phyloP scores from a whole-genome alignment of 345 rosid genomes.

The Camelina sativa region DNA sequence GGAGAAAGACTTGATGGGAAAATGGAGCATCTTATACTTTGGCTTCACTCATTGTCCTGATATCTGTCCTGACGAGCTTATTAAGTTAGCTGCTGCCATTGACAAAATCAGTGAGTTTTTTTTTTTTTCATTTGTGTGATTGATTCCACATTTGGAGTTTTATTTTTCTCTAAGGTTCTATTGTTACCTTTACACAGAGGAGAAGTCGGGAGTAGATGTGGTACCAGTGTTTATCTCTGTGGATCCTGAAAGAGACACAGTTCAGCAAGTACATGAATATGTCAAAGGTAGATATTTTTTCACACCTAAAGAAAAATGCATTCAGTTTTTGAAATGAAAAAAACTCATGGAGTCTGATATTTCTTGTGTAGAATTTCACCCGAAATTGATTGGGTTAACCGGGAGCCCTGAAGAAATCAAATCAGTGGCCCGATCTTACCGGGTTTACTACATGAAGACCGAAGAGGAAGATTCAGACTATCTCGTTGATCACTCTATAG shows the following conservation, averaged over 20 bases:
- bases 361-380: constrained; percentile 77
- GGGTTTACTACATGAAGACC: constrained; percentile 97
- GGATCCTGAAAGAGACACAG: constrained; percentile 97
- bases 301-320: neutral
- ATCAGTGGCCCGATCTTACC: constrained; percentile 85
- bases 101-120: constrained; percentile 85
- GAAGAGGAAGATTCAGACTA: constrained; percentile 96
- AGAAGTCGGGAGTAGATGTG: constrained; percentile 69
- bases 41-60: constrained; percentile 99
- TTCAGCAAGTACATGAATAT: constrained; percentile 90
- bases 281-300: constrained; percentile 71
- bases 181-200: constrained; percentile 55
- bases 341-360: constrained; percentile 22
- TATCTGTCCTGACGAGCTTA: constrained; percentile 95
- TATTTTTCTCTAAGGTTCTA: constrained; percentile 1
- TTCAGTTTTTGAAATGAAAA: neutral
- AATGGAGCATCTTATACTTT: constrained; percentile 88
- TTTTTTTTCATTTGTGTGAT: constrained; percentile 9
- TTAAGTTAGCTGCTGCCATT: constrained; percentile 76
- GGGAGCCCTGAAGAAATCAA: constrained; percentile 79
- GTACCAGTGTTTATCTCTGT: constrained; percentile 88
- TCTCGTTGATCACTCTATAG: constrained; percentile 98
- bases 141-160: neutral
- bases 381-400: constrained; percentile 82
- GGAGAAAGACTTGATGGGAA: constrained; percentile 84